These are phyloP conservation scores for Phytophthora pistaciae DNA, from an alignment of 352 stramenopile genomes.

Conservation along the genomic window DNA sequence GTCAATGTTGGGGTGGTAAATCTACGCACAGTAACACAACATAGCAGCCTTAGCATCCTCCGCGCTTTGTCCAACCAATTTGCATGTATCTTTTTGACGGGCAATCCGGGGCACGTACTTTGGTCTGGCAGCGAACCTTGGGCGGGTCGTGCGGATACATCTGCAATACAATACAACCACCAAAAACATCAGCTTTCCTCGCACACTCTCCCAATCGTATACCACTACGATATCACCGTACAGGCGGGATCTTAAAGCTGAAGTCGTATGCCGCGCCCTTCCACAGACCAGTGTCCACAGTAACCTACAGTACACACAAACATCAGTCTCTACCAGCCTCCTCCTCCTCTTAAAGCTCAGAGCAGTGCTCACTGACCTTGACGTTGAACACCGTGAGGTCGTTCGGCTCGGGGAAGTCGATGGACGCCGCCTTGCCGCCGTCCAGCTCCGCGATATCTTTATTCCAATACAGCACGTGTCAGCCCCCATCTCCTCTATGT, in stretches of 20 bases:
- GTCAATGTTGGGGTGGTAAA: constrained; percentile 99
- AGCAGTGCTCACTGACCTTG: constrained; percentile 53
- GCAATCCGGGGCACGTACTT: constrained; percentile 50
- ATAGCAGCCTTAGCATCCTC: constrained; percentile 6
- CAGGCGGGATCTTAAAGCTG: constrained; percentile 96
- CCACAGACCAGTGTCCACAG: constrained; percentile 97
- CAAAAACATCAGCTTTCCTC: constrained; percentile 5
- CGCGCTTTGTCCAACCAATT: constrained; percentile 3
- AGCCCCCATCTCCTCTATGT: background rate
- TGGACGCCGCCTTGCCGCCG: constrained; percentile 95
- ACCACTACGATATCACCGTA: constrained; percentile 39
- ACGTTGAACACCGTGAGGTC: constrained; percentile 95
- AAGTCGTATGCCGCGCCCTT: constrained; percentile 98
- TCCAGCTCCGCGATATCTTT: constrained; percentile 98
- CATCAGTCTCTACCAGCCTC: constrained; percentile 1
- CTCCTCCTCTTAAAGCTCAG: background rate
- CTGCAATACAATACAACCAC: constrained; percentile 37
- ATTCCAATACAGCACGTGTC: background rate
- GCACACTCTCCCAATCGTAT: background rate
- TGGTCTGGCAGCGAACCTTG: constrained; percentile 97
- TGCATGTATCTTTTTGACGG: background rate
- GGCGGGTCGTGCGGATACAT: constrained; percentile 97
- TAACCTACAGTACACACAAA: constrained; percentile 63
- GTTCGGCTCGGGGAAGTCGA: constrained; percentile 97
- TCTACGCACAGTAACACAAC: constrained; percentile 75